Evolutionary conservation across 495 filamentous ascomycete species (phyloP), one percentile per base, ranked within the genome.

Genomic region (Xylaria cubensis): DNA sequence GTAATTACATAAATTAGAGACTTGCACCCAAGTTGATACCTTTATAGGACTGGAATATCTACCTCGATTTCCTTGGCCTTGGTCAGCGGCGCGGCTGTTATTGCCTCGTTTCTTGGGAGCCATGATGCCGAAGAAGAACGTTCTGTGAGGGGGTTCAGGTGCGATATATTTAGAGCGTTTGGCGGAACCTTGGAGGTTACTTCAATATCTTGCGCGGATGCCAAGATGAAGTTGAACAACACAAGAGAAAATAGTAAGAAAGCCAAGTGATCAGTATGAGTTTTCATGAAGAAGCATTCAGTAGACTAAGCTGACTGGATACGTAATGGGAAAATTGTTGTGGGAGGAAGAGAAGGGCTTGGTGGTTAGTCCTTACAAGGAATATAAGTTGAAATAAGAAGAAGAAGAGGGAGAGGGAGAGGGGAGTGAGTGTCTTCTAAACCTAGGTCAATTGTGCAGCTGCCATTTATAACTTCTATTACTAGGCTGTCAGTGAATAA

Each of bases 361-460:
- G 58, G 12, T 61, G 32, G 58, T 3, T 9, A 21, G 17, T 21
- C 21, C 19, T 34, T 7, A 3, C 9, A 61, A 34, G 39, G 15
- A n/a, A 34, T 39, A 5, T 61, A 19, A 34, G 26, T 17, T 29
- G 15, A 56, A 56, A 56, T 7, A n/a, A 2, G 26, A 56, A 32
- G 26, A 56, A 55, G 51, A 55, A 58, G 55, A 34, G 32, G 8
- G 58, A 39, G 58, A 39, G n/a, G 32, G n/a, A n/a, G n/a, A n/a
- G n/a, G n/a, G n/a, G n/a, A n/a, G n/a, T n/a, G 34, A 3, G 17
- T 19, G 4, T 19, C 17, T 21, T 39, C 17, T 19, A 61, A 39
- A 34, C 58, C n/a, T 17, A 39, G 17, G n/a, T n/a, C 8, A 61
- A 19, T 21, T 39, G 9, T 34, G 19, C 9, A 61, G 19, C 32